Conservation (phyloP, 1,139 yeast species). For the Kluyveromyces sp. region DNA sequence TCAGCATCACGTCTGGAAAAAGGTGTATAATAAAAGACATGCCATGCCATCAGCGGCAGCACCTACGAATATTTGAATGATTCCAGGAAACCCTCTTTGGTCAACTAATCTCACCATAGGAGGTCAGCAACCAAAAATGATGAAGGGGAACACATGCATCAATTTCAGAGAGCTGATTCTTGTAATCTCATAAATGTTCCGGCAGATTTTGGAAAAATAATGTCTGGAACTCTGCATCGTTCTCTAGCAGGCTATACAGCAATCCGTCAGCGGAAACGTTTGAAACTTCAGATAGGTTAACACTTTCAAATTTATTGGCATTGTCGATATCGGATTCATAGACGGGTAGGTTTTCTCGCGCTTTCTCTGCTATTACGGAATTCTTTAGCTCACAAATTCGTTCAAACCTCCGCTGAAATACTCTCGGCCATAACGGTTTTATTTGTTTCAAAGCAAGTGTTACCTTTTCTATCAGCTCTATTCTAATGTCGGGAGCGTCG, state of each 20-base stretch:
- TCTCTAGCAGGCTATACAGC: constrained; percentile 1
- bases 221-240: constrained; percentile 1
- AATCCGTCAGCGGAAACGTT: not conserved
- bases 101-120: no score
- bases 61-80: no score
- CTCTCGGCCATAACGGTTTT: constrained; percentile 2
- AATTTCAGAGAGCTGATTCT: no score
- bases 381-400: constrained; percentile 3
- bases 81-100: no score
- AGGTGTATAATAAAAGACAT: no score
- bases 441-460: not conserved
- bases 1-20: no score
- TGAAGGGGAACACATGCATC: no score
- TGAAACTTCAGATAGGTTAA: not conserved
- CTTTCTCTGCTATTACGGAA: not conserved
- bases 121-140: no score
- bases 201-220: not conserved
- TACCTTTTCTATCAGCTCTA: not conserved
- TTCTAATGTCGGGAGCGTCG: not conserved
- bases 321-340: not conserved
- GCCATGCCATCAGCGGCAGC: no score
- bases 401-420: constrained; percentile 2
- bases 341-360: not conserved
- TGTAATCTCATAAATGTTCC: not conserved
- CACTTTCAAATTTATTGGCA: not conserved